Evolutionary conservation across 495 filamentous ascomycete genomes (phyloP).

Genomic region (Entonaema liquescens): DNA sequence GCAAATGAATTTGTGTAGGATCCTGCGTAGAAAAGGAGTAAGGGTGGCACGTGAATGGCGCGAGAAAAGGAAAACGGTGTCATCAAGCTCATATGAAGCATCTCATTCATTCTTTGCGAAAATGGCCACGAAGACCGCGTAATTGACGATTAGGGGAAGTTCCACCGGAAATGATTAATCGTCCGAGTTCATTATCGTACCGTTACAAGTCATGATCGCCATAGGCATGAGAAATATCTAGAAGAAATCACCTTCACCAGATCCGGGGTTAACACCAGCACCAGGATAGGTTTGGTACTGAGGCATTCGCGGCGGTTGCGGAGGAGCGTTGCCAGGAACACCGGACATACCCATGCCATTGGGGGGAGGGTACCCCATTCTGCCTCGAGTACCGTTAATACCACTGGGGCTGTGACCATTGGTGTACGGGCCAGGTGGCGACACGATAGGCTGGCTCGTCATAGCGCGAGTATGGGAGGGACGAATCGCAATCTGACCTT

Average conservation of each 20-base stretch:
- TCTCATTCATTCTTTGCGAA: slow-evolving; percentile 42
- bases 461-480: slow-evolving; percentile 46
- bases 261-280: slow-evolving; percentile 30
- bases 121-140: slow-evolving; percentile 23
- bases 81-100: slow-evolving; percentile 46
- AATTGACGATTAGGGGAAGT: slow-evolving; percentile 34
- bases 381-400: slow-evolving; percentile 38
- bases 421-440: slow-evolving; percentile 33
- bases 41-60: slow-evolving; percentile 5
- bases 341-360: slow-evolving; percentile 39
- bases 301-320: slow-evolving; percentile 39
- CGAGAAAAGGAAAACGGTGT: slow-evolving; percentile 37
- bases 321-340: slow-evolving; percentile 24
- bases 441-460: slow-evolving; percentile 44
- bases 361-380: slow-evolving; percentile 42
- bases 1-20: slow-evolving; percentile 20
- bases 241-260: slow-evolving; percentile 43
- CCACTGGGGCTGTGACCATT: slow-evolving; percentile 35
- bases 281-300: slow-evolving; percentile 38
- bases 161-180: slow-evolving; percentile 31
- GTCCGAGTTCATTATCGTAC: slow-evolving; percentile 47
- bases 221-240: slow-evolving; percentile 29
- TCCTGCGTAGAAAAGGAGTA: slow-evolving; percentile 33
- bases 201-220: slow-evolving; percentile 41
- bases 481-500: slow-evolving; percentile 53